Percentiles rank a stretch among this genome's conserved stretches.
These are phyloP conservation scores for Neurospora sp. DNA, from an alignment of 495 filamentous ascomycete species.

Conservation along the genomic window DNA sequence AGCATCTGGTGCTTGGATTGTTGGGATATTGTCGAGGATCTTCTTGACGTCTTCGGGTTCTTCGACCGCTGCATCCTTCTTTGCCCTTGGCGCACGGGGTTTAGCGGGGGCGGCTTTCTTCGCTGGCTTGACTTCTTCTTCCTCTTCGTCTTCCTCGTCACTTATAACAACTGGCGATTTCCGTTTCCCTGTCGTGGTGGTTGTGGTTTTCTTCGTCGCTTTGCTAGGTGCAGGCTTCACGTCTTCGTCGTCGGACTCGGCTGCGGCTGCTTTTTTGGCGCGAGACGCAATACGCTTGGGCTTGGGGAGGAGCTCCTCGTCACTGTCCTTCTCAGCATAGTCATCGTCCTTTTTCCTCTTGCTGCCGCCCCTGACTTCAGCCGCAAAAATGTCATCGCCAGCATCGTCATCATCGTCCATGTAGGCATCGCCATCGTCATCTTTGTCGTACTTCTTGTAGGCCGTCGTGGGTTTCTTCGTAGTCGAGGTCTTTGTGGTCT, in stretches of 20 bases:
- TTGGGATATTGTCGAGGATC: constrained; percentile 82
- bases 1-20: constrained; percentile 70
- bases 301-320: constrained; percentile 43
- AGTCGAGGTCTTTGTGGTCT: constrained; percentile 13
- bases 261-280: constrained; percentile 23
- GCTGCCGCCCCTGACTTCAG: constrained; percentile 44
- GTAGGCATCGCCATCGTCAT: constrained; percentile 39
- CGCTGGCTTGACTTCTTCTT: constrained; percentile 31
- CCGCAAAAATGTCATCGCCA: constrained; percentile 63
- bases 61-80: constrained; percentile 49
- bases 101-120: constrained; percentile 58
- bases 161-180: constrained; percentile 29
- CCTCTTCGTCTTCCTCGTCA: constrained; percentile 36
- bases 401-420: constrained; percentile 55
- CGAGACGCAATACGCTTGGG: constrained; percentile 38
- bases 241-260: constrained; percentile 36
- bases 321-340: constrained; percentile 51
- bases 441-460: constrained; percentile 19
- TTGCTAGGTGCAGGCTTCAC: constrained; percentile 19
- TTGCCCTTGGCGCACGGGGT: constrained; percentile 44
- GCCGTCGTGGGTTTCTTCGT: constrained; percentile 23
- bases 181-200: constrained; percentile 30
- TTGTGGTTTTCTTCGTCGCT: constrained; percentile 31
- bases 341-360: constrained; percentile 63
- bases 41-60: constrained; percentile 58